phyloP scores from a whole-genome alignment of 179 eudicot genomes.

The Spinacia oleracea region DNA sequence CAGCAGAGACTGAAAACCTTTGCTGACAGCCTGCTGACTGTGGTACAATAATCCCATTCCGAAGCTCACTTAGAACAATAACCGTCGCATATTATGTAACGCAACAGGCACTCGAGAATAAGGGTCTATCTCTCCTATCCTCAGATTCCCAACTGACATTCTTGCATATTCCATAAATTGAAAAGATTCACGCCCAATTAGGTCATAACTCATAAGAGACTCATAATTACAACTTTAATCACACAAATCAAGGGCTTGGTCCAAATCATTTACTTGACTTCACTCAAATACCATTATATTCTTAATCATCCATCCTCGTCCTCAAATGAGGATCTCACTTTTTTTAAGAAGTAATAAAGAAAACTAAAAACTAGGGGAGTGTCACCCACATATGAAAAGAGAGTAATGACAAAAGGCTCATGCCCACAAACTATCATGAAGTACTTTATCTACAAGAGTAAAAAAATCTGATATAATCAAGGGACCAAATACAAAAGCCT shows the following conservation, averaged over 20 bases:
- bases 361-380: neutral
- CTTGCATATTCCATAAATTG: neutral
- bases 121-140: neutral
- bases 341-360: too few species aligned
- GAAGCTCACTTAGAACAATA: neutral
- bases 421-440: neutral
- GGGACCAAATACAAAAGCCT: neutral
- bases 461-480: neutral
- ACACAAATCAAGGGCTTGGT: neutral
- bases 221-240: neutral
- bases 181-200: neutral
- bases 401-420: neutral
- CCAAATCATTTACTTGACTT: neutral
- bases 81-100: neutral
- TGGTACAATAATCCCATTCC: neutral
- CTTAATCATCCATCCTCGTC: neutral
- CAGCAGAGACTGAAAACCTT: neutral
- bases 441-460: neutral
- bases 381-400: neutral
- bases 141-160: neutral
- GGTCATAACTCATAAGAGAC: neutral
- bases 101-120: neutral
- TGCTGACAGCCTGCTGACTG: neutral
- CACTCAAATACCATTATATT: neutral
- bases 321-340: neutral